A percentile compares a stretch with the other conserved stretches of the same genome.
Conservation (phyloP, 2,329 filamentous ascomycete genomes). For the Colletotrichum sojae region DNA sequence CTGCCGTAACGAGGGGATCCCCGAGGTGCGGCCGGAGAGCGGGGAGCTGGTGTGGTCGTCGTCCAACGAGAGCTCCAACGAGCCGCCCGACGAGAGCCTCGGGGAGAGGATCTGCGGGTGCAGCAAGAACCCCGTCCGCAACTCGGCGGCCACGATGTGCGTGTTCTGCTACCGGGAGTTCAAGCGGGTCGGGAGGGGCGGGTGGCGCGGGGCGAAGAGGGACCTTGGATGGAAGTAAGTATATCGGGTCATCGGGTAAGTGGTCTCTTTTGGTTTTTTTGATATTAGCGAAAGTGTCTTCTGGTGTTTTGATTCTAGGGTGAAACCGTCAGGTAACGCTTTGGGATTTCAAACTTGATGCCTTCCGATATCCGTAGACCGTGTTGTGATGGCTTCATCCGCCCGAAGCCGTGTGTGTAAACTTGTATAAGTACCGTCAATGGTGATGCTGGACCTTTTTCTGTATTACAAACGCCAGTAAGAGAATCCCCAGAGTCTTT, state of each 20-base stretch:
- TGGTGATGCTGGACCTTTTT: not conserved
- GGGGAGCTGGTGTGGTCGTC: too few relatives aligned
- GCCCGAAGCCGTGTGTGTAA: too few relatives aligned
- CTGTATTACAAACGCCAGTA: not conserved
- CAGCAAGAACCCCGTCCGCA: not conserved
- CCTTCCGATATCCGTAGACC: too few relatives aligned
- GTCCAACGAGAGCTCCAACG: not conserved
- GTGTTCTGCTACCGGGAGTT: not conserved
- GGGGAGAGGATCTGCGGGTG: not conserved
- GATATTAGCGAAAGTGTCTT: too few relatives aligned
- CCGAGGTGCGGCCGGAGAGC: too few relatives aligned
- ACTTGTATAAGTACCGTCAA: not conserved
- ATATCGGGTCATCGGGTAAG: not conserved
- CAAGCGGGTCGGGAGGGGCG: not conserved
- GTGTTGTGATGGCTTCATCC: too few relatives aligned
- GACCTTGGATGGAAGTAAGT: not conserved
- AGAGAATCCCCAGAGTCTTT: slow-evolving; percentile 3
- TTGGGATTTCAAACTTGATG: too few relatives aligned
- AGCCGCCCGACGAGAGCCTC: not conserved
- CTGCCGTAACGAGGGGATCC: too few relatives aligned
- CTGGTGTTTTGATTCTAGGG: too few relatives aligned
- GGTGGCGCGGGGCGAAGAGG: not conserved
- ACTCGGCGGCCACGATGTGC: not conserved
- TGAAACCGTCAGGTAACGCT: too few relatives aligned
- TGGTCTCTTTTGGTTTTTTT: too few relatives aligned